Evolutionary conservation across 2,329 filamentous ascomycete species (phyloP).

Genomic region (Herpotrichia juniperi): DNA sequence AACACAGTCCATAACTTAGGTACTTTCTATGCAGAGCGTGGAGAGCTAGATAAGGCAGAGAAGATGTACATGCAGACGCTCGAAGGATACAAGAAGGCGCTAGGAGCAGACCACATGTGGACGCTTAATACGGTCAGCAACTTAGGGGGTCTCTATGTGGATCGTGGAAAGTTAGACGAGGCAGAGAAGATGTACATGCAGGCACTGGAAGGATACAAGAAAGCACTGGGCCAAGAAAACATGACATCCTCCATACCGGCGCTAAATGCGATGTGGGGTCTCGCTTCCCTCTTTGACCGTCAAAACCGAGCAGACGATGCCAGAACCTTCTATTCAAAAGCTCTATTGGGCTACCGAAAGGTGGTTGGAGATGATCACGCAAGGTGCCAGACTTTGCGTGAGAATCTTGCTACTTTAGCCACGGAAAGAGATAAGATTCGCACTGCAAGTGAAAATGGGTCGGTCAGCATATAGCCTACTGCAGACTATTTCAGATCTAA

Average conservation of each 20-base stretch:
- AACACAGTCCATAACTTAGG: neutral
- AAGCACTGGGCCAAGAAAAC: neutral
- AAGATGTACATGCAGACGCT: slow-evolving; percentile 51
- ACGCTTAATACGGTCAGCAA: slow-evolving; percentile 18
- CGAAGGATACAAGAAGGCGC: too few relatives aligned
- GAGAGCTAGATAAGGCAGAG: slow-evolving; percentile 70
- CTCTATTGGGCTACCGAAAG: neutral
- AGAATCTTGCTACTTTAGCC: neutral
- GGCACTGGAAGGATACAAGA: too few relatives aligned
- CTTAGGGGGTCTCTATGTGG: slow-evolving; percentile 11
- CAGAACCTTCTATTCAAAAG: neutral
- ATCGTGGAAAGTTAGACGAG: neutral
- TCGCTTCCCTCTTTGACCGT: neutral
- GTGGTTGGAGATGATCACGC: neutral
- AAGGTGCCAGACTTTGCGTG: neutral
- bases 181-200: too few relatives aligned
- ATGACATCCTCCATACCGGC: neutral
- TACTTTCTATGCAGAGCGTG: slow-evolving; percentile 65
- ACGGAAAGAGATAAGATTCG: neutral
- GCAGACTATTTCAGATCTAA: too few relatives aligned
- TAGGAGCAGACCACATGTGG: slow-evolving; percentile 59
- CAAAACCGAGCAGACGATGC: neutral
- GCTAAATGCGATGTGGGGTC: neutral
- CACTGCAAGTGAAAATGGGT: too few relatives aligned
- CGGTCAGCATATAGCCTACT: too few relatives aligned